Conservation (phyloP, 2,329 filamentous ascomycete genomes). For the Aspergillus spinulosporus region DNA sequence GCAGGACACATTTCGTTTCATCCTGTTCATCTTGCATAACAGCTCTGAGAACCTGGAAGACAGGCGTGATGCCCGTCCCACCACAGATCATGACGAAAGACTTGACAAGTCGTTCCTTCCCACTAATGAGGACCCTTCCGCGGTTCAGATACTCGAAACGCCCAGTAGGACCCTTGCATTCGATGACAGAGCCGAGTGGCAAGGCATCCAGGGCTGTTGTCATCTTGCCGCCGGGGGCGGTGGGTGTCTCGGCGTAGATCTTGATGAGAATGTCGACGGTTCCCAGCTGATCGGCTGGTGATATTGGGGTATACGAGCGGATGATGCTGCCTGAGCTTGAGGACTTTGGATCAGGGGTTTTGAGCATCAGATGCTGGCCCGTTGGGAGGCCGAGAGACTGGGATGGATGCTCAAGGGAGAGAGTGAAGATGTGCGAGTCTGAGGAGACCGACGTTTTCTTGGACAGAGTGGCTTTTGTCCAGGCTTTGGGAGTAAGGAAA, state of each 20-base stretch:
- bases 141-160: conserved; percentile 76
- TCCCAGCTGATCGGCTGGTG: conserved; percentile 61
- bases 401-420: conserved; percentile 68
- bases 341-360: conserved; percentile 69
- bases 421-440: conserved; percentile 80
- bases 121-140: conserved; percentile 64
- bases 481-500: conserved; percentile 71
- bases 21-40: conserved; percentile 67
- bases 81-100: conserved; percentile 84
- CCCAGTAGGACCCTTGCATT: conserved; percentile 86
- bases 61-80: conserved; percentile 88
- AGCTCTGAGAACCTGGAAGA: conserved; percentile 78
- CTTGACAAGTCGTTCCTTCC: conserved; percentile 57
- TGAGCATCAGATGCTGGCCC: conserved; percentile 85
- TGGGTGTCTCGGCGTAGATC: conserved; percentile 67
- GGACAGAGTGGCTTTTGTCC: conserved; percentile 72
- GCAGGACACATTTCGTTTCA: conserved; percentile 66
- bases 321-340: conserved; percentile 65
- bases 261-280: conserved; percentile 77
- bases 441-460: conserved; percentile 68
- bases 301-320: conserved; percentile 83
- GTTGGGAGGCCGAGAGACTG: conserved; percentile 76
- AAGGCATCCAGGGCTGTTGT: conserved; percentile 74
- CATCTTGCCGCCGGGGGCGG: conserved; percentile 71
- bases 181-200: conserved; percentile 69